Base-by-base conservation (phyloP, 768 basidiomycete species). In the Tricholoma hemisulphureum region DNA sequence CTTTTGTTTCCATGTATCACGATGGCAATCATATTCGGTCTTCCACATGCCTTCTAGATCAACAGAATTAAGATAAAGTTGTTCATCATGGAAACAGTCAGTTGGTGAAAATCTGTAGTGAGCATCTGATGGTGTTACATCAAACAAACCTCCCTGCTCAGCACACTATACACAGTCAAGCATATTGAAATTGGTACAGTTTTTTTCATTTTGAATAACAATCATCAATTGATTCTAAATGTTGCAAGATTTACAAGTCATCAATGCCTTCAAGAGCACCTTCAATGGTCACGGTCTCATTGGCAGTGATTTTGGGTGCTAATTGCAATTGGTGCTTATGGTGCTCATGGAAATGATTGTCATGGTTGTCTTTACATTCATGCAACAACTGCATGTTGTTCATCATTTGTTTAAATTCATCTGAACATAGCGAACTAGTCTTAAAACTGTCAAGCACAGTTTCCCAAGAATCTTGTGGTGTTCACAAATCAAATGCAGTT, bases 281-380 rank as follows among this genome's bases (percentile, higher is more conserved):
- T 18, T 50, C 49, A 23, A 16, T 32, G 39, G 16, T 29, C 35
- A 43, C 28, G 32, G 49, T 53, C 31, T 58, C 31, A 16, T 21
- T 10, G 29, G 6, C 46, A 50, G 0, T 52, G 58, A 57, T 49
- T 50, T 59, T 37, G 11, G 37, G 59, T 2, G 67, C 48, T 20
- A 65, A 53, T 13, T 58, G 48, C 55, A 74, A 72, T 58, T 75
- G 67, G 53, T 74, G 65, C 6, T 72, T 49, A 39, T 67, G 29
- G 29, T 10, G 29, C 29, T 31, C 29, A 10, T 10, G 29, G 10
- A 31, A 31, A 31, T 31, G 29, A 31, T 31, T 10, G 10, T 31
- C 29, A 31, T 31, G 80, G n/a, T n/a, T n/a, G n/a, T n/a, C n/a
- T n/a, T n/a, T n/a, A n/a, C n/a, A n/a, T n/a, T n/a, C n/a, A n/a